Base-by-base conservation (phyloP, 129 eudicot genomes). In the Gnaphalium uliginosum region DNA sequence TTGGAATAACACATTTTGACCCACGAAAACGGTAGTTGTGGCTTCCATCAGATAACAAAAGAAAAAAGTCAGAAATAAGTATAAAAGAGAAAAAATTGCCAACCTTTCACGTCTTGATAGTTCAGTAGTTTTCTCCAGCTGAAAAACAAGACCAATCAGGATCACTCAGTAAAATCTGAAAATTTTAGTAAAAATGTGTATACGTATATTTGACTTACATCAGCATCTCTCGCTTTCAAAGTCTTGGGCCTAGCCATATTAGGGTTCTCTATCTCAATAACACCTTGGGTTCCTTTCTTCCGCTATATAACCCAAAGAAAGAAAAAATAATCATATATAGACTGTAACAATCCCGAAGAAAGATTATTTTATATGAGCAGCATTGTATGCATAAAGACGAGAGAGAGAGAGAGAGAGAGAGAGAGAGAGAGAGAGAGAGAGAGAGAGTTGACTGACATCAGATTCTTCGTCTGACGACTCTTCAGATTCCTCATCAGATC, bases 101-200 rank as follows among this genome's bases (percentile, higher is more conserved):
- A 37, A 93, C 98, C 98, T 90, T 78, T 93, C 98, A 71, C 97
- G 98, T 72, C 98, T 85, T 73, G 98, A 88, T 66, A 93, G 91
- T 74, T 93, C 98, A 76, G 93, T 83, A 54, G 98, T 88, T 85
- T 88, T 93, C 63, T 93, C 98, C 35, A 90, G 50, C 98, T 93
- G 96, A 71, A 81, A 25, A 74, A 14, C 50, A 78, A 51, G 4
- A 41, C 24, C 46, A 67, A 37, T 21, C 58, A 72, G 69, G 24
- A 68, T 60, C 25, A 19, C 46, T 29, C 32, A 14, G 5, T 13
- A 24, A 25, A 13, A 57, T 7, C 25, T 56, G 61, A 8, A 56
- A 56, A 2, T 8, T n/a, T 56, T 6, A 17, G 3, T 2, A 1
- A 9, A 60, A 0, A 10, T 69, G 5, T 75, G 37, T 23, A 4